Evolutionary conservation across 331 rosid genomes (phyloP).

Genomic region (Spiraea crenata): DNA sequence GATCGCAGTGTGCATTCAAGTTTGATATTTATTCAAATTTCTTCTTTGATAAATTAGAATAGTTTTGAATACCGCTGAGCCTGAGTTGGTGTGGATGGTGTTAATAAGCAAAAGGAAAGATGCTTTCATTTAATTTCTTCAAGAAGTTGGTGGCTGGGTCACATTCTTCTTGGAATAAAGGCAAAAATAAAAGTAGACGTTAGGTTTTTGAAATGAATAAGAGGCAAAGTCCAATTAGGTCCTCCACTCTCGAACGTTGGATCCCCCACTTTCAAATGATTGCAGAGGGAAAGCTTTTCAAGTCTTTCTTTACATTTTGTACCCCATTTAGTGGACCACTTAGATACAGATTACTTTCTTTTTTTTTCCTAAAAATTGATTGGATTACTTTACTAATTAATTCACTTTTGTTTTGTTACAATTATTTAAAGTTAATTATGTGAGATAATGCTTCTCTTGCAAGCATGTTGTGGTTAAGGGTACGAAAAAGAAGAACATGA

Average conservation of each 20-base stretch:
- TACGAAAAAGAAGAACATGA: neutral
- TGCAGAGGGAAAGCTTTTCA: conserved; percentile 39
- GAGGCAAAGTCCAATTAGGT: conserved; percentile 39
- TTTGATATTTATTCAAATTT: no score
- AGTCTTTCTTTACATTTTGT: conserved; percentile 46
- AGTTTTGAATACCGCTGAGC: no score
- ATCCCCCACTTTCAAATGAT: conserved; percentile 66
- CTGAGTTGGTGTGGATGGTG: neutral
- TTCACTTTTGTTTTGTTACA: conserved; percentile 8
- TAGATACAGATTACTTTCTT: conserved; percentile 24
- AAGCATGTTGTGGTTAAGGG: conserved; percentile 25
- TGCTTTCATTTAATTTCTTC: conserved; percentile 16
- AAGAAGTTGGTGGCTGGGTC: conserved; percentile 34
- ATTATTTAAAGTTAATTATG: conserved; percentile 20
- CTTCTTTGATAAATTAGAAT: no score
- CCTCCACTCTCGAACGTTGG: conserved; percentile 59
- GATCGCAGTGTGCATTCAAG: no score
- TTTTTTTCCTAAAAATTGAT: conserved; percentile 17
- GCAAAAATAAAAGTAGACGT: conserved; percentile 31
- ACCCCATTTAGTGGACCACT: conserved; percentile 59
- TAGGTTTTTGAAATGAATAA: conserved; percentile 39
- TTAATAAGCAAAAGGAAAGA: neutral
- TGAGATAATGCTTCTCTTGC: conserved; percentile 15
- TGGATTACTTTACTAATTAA: neutral
- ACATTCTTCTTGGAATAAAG: conserved; percentile 28